Evolutionary conservation across 2,329 filamentous ascomycete species (phyloP), one percentile per base, ranked within the genome.

Genomic region (Fusarium torreyae): DNA sequence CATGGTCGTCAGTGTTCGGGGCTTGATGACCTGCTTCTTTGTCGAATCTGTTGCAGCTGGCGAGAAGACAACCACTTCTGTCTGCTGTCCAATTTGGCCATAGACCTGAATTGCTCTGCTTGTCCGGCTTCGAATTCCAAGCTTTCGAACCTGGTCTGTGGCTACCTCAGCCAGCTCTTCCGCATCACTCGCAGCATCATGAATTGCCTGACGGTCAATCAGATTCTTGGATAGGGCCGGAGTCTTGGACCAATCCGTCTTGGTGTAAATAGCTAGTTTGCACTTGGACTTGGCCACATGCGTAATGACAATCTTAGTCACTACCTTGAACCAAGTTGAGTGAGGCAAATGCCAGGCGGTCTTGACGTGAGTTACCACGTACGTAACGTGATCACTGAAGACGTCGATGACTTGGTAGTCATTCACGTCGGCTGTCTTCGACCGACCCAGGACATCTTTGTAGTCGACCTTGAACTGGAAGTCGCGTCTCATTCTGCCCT

Each of bases 251-350:
- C 96, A 98, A 72, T 94, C 92, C n/a, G 97, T 89, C 74, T 91
- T 92, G 54, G 91, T 92, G 80, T 93, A 97, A 43, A 98, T 88
- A 26, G 94, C 92, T 57, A 99, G 87, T 81, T 96, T 98, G 79
- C 94, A 97, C 78, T 92, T 94, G 14, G 93, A 94, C 81, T 98
- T 98, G 53, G 94, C 90, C 63, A 95, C 87, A 76, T 98, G 94
- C 4, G 96, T 98, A 67, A 99, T 96, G 68, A 98, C 94, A 67
- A 97, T 90, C 80, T 97, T 98, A 70, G 89, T 95, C 59, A 97
- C 88, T 22, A 98, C 84, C 72, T 91, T 91, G 81, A 98, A 97
- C 52, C 89, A 87, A 49, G 89, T 85, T 54, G 91, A 89, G 77
- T 94, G 91, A 14, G 96, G 96, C 38, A 98, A 85, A 82, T 97